phyloP scores from a whole-genome alignment of 768 basidiomycete species.

The Suillus bovinus region DNA sequence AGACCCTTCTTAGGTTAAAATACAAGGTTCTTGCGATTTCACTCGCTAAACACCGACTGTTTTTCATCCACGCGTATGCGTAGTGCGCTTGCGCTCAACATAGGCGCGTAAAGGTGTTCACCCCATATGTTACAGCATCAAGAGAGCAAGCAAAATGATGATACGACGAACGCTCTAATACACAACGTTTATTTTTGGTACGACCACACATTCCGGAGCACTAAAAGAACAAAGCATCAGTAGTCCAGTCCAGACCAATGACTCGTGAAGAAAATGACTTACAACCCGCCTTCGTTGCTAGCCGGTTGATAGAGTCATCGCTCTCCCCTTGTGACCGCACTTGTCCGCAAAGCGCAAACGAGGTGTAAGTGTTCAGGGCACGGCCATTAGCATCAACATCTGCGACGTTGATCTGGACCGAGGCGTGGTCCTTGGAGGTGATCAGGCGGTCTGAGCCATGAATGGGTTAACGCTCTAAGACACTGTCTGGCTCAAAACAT shows the following conservation, averaged over 20 bases:
- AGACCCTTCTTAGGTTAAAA: not conserved
- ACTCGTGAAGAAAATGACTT: slow-evolving; percentile 39
- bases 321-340: slow-evolving; percentile 95
- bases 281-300: slow-evolving; percentile 95
- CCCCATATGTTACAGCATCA: slow-evolving; percentile 7
- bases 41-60: not conserved
- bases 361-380: slow-evolving; percentile 76
- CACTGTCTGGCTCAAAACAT: slow-evolving; percentile 35
- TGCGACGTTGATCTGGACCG: slow-evolving; percentile 92
- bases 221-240: slow-evolving; percentile 41
- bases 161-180: slow-evolving; percentile 16
- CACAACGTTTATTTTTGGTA: slow-evolving; percentile 77
- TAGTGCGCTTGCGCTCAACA: not conserved
- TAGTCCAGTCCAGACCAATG: not conserved
- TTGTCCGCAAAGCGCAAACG: slow-evolving; percentile 93
- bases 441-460: slow-evolving; percentile 82
- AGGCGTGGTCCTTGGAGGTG: slow-evolving; percentile 98
- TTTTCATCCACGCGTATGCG: not conserved
- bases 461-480: slow-evolving; percentile 9
- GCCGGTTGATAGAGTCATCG: slow-evolving; percentile 94
- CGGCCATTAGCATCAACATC: slow-evolving; percentile 92
- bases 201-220: slow-evolving; percentile 95
- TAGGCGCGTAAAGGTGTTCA: not conserved
- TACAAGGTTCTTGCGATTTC: not conserved
- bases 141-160: slow-evolving; percentile 16